phyloP scores from a whole-genome alignment of 2,329 filamentous ascomycete genomes.

The Rhexocercosporidium sp. region DNA sequence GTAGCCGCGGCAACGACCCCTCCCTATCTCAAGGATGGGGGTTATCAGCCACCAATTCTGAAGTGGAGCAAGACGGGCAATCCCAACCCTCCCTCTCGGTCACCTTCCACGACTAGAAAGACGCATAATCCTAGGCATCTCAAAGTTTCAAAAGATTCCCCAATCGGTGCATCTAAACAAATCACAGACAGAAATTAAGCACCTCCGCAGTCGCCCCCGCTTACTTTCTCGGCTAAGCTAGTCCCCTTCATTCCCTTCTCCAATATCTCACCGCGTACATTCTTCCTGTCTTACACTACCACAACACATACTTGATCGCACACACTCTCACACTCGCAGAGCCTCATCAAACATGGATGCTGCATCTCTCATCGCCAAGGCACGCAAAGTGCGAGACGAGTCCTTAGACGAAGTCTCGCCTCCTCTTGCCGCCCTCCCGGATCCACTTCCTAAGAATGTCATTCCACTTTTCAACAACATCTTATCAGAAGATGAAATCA shows the following conservation, averaged over 20 bases:
- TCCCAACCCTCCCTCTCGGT: not conserved
- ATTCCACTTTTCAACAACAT: slow-evolving; percentile 20
- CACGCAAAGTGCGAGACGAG: slow-evolving; percentile 22
- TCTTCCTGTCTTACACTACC: not conserved
- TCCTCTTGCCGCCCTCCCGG: slow-evolving; percentile 20
- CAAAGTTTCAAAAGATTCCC: not conserved
- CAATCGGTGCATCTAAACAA: not conserved
- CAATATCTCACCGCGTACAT: not conserved
- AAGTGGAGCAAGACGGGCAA: not conserved
- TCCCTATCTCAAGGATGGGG: slow-evolving; percentile 5
- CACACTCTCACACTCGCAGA: not conserved
- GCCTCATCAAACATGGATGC: slow-evolving; percentile 20
- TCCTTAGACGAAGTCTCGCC: slow-evolving; percentile 25
- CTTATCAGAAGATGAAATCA: slow-evolving; percentile 24
- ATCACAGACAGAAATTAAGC: not conserved
- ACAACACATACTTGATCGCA: not conserved
- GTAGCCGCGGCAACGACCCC: not conserved
- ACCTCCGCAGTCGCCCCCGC: not conserved
- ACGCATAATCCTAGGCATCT: not conserved
- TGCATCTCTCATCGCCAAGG: slow-evolving; percentile 22
- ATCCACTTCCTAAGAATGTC: slow-evolving; percentile 27
- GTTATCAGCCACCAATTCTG: not conserved
- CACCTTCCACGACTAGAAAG: slow-evolving; percentile 3
- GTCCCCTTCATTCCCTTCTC: not conserved
- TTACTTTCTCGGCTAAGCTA: not conserved